Evolutionary conservation across 1,284 basidiomycete species (phyloP), one percentile per base, ranked within the genome.

Genomic region (Omphalotus olearius): DNA sequence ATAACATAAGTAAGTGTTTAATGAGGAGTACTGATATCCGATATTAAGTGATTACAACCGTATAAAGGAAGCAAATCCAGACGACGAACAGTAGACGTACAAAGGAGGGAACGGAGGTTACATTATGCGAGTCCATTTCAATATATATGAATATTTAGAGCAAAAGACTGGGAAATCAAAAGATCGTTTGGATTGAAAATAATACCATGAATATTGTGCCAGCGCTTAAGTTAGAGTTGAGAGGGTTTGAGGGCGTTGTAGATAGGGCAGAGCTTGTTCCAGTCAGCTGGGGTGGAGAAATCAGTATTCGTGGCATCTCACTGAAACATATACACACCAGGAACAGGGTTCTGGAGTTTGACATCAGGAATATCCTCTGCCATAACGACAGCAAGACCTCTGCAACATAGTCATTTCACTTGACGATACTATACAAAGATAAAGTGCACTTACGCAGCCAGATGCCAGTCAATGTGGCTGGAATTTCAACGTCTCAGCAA

Each of bases 311-410:
- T 33, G 30, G 13, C 7, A 9, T 14, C 36, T 17, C 3, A 40
- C 9, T 10, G 10, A 50, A 17, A 56, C 37, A 14, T 20, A 14
- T 18, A 42, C 47, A 13, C 16, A 54, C 58, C 39, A 58, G 60
- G 40, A 7, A 59, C 45, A 10, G 58, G 58, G 16, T 45, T 41
- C 9, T 56, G 53, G 17, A 51, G 47, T 16, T 56, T 45, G 16
- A 66, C 54, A 6, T 53, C 56, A 14, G 48, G 52, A 3, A 62
- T 53, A 52, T 71, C 64, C 55, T 74, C 70, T 1, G 70, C 70
- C 41, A 74, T 68, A 3, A 73, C 72, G 26, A 73, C 61, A 13
- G 71, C 70, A 20, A 73, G 62, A n/a, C 72, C 72, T 25, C 69
- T 72, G 38, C 7, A 10, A 38, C 45, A 39, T 35, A 30, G 20